Base-by-base conservation (phyloP, 306 rosid genomes). In the Arachis hypogaea region DNA sequence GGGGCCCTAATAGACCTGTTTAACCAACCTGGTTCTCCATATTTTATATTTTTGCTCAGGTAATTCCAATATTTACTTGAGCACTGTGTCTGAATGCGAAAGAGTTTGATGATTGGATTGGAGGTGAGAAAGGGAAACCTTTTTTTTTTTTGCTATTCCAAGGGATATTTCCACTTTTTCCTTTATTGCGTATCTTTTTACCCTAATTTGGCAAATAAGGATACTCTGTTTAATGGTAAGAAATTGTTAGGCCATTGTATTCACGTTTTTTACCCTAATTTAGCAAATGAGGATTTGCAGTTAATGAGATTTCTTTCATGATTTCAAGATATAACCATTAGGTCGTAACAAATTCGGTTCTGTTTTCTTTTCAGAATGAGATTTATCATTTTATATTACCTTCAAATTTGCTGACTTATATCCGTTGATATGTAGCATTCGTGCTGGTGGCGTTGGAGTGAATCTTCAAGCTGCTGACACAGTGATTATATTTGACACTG, bases 391-490 rank as follows among this genome's bases (percentile, higher is more conserved):
- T 33, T 16, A 22, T 6, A 29, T 6, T 52, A 52, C 28, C 58
- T 52, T 52, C 16, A 16, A 54, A 28, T 18, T 64, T 65, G 87
- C 93, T 74, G 96, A 52, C 9, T 52, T 72, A 9, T 68, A 28
- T 49, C 66, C 69, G 46, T 72, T 70, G 28, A 41, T 61, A 46
- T 45, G 3, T 71, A 95, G 98, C 80, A 95, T 95, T 75, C 99
- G 99, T 51, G 99, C 99, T 75, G 99, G 99, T 84, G 99, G 98
- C 58, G 99, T 95, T 80, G 99, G 99, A 76, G 99, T 95, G 79
- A 95, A 95, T 88, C 99, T 95, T 86, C 99, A 95, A 86, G 99
- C 99, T 75, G 99, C 99, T 51, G 99, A 95, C 77, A 95, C 99
- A 1, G 99, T 95, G 62, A 95, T 95, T 75, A 87, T 95, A 75